phyloP scores from a whole-genome alignment of 257 asterid species.

The Avicennia marina region DNA sequence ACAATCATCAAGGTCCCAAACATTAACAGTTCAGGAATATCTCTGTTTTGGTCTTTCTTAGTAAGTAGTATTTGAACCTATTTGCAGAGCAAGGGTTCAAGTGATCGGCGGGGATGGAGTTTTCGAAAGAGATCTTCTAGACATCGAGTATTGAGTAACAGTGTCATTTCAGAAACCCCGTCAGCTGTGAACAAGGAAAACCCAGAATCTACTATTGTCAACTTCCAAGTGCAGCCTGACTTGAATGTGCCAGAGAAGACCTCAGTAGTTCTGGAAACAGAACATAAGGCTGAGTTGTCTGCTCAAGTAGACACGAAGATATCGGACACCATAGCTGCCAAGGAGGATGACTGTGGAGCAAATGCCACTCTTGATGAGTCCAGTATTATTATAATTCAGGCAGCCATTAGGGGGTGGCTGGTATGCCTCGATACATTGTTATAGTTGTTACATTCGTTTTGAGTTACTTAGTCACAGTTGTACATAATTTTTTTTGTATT shows the following conservation, averaged over 20 bases:
- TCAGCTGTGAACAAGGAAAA: constrained; percentile 46
- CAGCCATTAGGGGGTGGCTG: constrained; percentile 68
- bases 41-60: not conserved
- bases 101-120: constrained; percentile 88
- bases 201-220: constrained; percentile 39
- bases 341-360: constrained; percentile 30
- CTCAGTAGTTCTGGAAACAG: constrained; percentile 29
- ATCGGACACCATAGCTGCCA: constrained; percentile 26
- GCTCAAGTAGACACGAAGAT: constrained; percentile 27
- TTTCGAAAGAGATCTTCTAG: constrained; percentile 82
- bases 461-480: too few relatives aligned
- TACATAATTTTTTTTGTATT: not conserved
- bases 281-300: constrained; percentile 43
- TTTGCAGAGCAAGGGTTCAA: constrained; percentile 60
- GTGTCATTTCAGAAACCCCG: constrained; percentile 53
- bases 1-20: not conserved
- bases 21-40: not conserved
- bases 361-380: constrained; percentile 45
- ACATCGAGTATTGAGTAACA: constrained; percentile 71
- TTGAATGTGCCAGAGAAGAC: constrained; percentile 37
- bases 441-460: not conserved
- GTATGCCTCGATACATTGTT: constrained; percentile 34
- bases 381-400: constrained; percentile 54
- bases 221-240: constrained; percentile 44
- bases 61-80: constrained; percentile 13